Conservation (phyloP, 75 land plant species). For the Selaginella tamariscina region DNA sequence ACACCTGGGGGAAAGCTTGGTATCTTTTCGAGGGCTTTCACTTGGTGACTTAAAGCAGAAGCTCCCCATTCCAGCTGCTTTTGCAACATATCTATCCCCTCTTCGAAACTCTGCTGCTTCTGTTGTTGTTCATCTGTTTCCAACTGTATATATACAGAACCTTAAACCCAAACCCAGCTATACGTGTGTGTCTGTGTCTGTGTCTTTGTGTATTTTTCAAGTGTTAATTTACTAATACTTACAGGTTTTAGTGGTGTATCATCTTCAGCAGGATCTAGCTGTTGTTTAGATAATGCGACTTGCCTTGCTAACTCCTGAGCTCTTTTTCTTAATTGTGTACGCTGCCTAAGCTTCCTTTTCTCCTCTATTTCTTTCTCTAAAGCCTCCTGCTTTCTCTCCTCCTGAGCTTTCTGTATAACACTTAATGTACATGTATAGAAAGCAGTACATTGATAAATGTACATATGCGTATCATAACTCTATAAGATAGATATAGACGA, state of each 20-base stretch:
- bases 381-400: conserved; percentile 22
- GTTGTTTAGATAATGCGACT: background rate
- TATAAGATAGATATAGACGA: no score
- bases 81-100: background rate
- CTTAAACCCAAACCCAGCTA: no score
- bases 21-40: background rate
- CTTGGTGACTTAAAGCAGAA: background rate
- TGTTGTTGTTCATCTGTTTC: no score
- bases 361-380: conserved; percentile 19
- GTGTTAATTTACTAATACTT: background rate
- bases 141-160: no score
- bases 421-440: no score
- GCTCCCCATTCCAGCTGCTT: background rate
- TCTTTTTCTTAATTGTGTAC: conserved; percentile 13
- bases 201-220: no score
- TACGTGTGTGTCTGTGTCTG: no score
- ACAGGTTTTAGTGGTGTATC: background rate
- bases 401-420: conserved; percentile 21
- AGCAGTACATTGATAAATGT: no score
- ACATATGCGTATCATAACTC: no score
- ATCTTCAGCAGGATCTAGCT: background rate
- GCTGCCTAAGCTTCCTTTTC: conserved; percentile 9
- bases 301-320: conserved; percentile 19
- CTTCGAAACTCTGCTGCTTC: background rate
- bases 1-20: background rate